Base-by-base conservation (phyloP, 1,284 basidiomycete genomes). In the Flammula alnicola region DNA sequence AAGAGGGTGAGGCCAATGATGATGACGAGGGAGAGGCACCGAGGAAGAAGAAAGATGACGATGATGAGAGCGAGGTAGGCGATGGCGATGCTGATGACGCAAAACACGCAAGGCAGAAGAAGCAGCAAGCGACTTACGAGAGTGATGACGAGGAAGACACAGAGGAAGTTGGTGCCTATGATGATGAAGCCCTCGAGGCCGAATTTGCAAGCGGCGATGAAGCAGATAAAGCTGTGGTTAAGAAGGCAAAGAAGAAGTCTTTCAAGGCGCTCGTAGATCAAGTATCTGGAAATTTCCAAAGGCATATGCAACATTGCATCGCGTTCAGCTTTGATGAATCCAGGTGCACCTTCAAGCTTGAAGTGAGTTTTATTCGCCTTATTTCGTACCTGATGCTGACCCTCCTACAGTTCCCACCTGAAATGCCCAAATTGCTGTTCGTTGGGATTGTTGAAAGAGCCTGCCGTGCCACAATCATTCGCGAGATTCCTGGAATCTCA, bases 381-480 rank as follows among this genome's bases (percentile, higher is more conserved):
- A n/a, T n/a, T n/a, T n/a, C n/a, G n/a, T n/a, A n/a, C n/a, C n/a
- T n/a, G n/a, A n/a, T n/a, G n/a, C n/a, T n/a, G n/a, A n/a, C n/a
- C n/a, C n/a, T n/a, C n/a, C n/a, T n/a, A n/a, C 44, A 90, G 88
- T 88, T 88, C 66, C 66, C 73, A 16, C 76, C 83, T 37, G 77
- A 85, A 61, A 83, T 93, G 64, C 93, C 93, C 19, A 98, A 98
- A 70, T 77, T 98, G 31, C 77, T 98, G 25, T 80, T 98, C 27
- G 93, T 97, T 44, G 95, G 94, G 47, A 83, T 98, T 54, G 80
- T 97, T 47, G 95, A 98, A 69, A 80, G 87, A 49, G 84, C 86
- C 12, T 97, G 94, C 69, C 78, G 84, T 47, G 83, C 84, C 47
- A 88, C 93, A 2, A 78, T 98, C 55, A 78, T 98, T 50, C 91